Base-by-base conservation (phyloP, 768 basidiomycete genomes). In the Podaxis mareebaensis region DNA sequence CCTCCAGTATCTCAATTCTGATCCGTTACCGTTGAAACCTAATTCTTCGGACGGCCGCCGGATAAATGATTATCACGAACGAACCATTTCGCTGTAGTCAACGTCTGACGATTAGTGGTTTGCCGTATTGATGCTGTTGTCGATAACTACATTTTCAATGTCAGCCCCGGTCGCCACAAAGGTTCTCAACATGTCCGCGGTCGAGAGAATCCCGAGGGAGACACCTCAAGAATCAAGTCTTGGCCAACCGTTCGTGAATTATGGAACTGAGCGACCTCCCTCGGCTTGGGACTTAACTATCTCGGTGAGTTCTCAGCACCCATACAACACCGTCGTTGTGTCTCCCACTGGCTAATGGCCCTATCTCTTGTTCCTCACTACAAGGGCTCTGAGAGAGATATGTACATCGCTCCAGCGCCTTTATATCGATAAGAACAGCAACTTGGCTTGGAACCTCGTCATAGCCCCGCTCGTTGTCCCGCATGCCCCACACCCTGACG, bases 291-390 rank as follows among this genome's bases (percentile, higher is more conserved):
- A 46, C 44, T 33, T 2, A 10, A 33, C 33, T 33, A 46, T 46
- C 44, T 46, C n/a, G 20, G 20, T 46, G 17, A 46, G n/a, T 20
- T 4, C 44, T 46, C 44, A 46, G n/a, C 44, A 3, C 20, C 22
- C 20, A 33, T 46, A 44, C 42, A 58, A 57, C 24, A 57, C 56
- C 40, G 40, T 39, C 56, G 56, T 30, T 8, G 40, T 58, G 26
- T 58, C 57, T 58, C 57, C 57, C 57, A 58, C 44, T 26, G 28
- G 2, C 17, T n/a, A 22, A 30, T 20, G n/a, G 1, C 28, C 28
- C 42, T 46, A 13, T 12, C 42, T 28, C 57, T 30, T 17, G n/a
- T 3, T 20, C 44, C 15, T 33, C 33, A 0, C 8, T 33, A 33
- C 8, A 8, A 33, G 3, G 33, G 33, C 33, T 33, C 33, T 2